These are phyloP conservation scores for Pseudogymnoascus sp. DNA, from an alignment of 2,329 filamentous ascomycete genomes.

Conservation along the genomic window DNA sequence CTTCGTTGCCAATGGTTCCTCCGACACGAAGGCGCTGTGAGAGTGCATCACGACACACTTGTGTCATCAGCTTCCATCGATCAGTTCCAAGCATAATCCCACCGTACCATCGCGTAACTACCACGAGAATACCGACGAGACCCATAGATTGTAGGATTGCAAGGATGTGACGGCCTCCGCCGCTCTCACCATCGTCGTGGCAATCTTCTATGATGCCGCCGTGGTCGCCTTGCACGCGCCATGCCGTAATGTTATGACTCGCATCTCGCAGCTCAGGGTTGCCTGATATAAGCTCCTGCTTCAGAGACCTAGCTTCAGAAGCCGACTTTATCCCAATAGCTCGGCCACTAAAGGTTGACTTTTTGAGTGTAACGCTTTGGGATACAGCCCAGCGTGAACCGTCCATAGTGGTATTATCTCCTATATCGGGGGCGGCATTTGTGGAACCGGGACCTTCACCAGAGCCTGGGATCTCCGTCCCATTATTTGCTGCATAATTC, in stretches of 20 bases:
- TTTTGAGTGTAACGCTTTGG: constrained; percentile 42
- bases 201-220: constrained; percentile 22
- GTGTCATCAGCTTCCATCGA: constrained; percentile 55
- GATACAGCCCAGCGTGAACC: constrained; percentile 42
- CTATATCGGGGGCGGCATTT: constrained; percentile 8
- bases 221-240: constrained; percentile 20
- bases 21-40: constrained; percentile 42
- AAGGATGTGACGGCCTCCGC: constrained; percentile 50
- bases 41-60: constrained; percentile 48
- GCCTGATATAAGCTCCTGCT: constrained; percentile 42
- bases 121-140: constrained; percentile 46
- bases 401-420: background rate
- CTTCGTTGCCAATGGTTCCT: constrained; percentile 41
- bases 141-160: constrained; percentile 45
- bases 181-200: constrained; percentile 53
- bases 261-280: constrained; percentile 47
- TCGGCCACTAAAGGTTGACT: constrained; percentile 52
- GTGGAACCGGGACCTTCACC: background rate
- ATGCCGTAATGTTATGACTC: constrained; percentile 43
- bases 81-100: constrained; percentile 55
- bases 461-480: background rate
- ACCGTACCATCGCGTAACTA: constrained; percentile 57
- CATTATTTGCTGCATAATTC: constrained; percentile 3
- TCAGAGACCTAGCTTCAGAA: constrained; percentile 35
- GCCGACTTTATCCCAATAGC: constrained; percentile 36